Base-by-base conservation (phyloP, 805 yeast genomes). In the Danielia reshetovae region DNA sequence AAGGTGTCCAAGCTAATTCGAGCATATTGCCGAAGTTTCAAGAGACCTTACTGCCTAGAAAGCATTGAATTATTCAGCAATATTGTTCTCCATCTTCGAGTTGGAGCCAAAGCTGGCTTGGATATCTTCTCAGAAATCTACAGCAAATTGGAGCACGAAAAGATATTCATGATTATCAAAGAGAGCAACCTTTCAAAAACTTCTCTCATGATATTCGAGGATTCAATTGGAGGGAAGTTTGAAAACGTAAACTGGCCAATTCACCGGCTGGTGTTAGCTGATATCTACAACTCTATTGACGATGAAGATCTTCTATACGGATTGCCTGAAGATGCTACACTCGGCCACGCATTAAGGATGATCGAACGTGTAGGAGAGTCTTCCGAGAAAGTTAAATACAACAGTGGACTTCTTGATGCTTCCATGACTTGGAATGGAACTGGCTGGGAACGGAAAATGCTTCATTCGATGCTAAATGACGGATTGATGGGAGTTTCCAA, bases 291-390 rank as follows among this genome's bases (percentile, higher is more conserved):
- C 4, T 51, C 68, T 0, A 61, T 87, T 3, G 77, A 73, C 32
- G 87, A 82, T 37, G 60, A 66, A 3, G 95, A 87, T 52, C 56
- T 85, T 25, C 52, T 74, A 4, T 68, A 70, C 44, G 94, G 94
- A 0, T 55, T 85, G 7, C 86, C 89, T 0, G 70, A 73, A 10
- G 63, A 69, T 14, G 72, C 82, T 1, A 61, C 78, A 0, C 48
- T 86, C 5, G 64, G 65, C 0, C 70, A 70, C 39, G 81, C 85
- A 0, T 43, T 80, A 8, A 51, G 59, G 6, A 57, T 69, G 12
- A 50, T 76, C 2, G 56, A 59, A 9, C 44, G 55, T 15, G 49
- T 55, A 3, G 52, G 54, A 3, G 15, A 27, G 6, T 51, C 64
- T 6, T 33, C 65, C 1, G 70, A 70, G 38, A 50, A 61, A 27